Percentiles rank a stretch among this genome's conserved stretches.
Evolutionary conservation across 768 basidiomycete species (phyloP).

Genomic region (Lenzites betulinus): DNA sequence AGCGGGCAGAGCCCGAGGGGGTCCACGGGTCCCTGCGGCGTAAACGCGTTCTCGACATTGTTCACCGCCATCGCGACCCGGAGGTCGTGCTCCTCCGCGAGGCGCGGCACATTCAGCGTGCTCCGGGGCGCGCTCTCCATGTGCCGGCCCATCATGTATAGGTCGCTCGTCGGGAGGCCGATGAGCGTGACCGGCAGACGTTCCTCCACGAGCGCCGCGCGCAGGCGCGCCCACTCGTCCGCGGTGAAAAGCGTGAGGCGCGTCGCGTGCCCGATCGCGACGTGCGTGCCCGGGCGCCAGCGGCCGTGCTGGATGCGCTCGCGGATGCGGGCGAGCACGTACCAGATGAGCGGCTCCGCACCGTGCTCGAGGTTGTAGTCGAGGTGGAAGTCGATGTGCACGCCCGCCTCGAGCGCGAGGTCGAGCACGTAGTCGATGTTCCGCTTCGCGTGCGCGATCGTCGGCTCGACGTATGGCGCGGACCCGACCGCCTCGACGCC

Average conservation of each 20-base stretch:
- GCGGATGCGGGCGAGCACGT: slow-evolving; percentile 48
- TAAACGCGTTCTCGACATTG: slow-evolving; percentile 69
- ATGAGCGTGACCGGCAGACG: slow-evolving; percentile 57
- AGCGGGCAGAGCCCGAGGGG: slow-evolving; percentile 61
- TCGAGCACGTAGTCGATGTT: slow-evolving; percentile 58
- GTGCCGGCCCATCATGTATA: slow-evolving; percentile 67
- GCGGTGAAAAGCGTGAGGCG: slow-evolving; percentile 53
- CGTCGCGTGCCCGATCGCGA: slow-evolving; percentile 64
- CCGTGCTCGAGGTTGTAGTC: slow-evolving; percentile 62
- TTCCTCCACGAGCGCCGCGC: slow-evolving; percentile 34
- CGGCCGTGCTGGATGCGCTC: slow-evolving; percentile 30
- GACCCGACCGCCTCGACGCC: slow-evolving; percentile 59
- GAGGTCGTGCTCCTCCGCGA: slow-evolving; percentile 46
- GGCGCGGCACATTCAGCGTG: slow-evolving; percentile 55
- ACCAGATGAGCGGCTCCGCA: slow-evolving; percentile 55
- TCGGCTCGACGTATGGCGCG: slow-evolving; percentile 65
- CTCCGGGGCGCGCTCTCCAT: slow-evolving; percentile 47
- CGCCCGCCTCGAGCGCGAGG: slow-evolving; percentile 40
- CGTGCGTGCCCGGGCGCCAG: slow-evolving; percentile 33
- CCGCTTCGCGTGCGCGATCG: slow-evolving; percentile 44
- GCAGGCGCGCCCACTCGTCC: slow-evolving; percentile 42
- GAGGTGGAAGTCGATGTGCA: slow-evolving; percentile 65
- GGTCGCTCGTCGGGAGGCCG: slow-evolving; percentile 61
- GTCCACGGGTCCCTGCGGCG: slow-evolving; percentile 66
- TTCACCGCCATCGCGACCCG: slow-evolving; percentile 60